A percentile compares a stretch with the other conserved stretches of the same genome.
Conservation (phyloP, 495 filamentous ascomycete genomes). For the Pseudoneurospora amorphoporcata region DNA sequence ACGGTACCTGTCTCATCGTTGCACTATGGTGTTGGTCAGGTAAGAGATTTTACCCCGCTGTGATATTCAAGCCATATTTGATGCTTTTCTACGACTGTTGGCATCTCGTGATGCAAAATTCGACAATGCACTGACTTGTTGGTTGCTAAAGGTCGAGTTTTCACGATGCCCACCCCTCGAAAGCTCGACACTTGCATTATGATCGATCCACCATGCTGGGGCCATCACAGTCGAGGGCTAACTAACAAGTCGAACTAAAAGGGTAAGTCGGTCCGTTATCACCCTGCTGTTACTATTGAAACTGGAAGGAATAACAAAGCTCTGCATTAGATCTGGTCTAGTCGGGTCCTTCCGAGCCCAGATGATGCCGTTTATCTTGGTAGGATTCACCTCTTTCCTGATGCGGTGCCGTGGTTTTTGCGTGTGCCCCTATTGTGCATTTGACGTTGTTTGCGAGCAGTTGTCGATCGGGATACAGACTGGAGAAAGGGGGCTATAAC, state of each 20-base stretch:
- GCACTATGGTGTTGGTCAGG: background rate
- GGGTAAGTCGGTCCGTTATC: background rate
- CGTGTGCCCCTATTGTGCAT: background rate
- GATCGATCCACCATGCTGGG: background rate
- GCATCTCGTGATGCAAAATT: background rate
- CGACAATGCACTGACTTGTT: background rate
- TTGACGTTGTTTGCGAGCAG: background rate
- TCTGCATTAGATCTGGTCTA: background rate
- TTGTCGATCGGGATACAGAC: background rate
- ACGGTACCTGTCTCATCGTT: background rate
- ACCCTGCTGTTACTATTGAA: background rate
- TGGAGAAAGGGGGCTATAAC: background rate
- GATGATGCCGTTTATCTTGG: background rate
- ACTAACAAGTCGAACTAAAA: background rate
- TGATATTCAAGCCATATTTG: background rate
- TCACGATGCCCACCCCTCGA: background rate
- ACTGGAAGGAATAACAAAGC: background rate
- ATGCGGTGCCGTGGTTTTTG: background rate
- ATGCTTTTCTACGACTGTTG: background rate
- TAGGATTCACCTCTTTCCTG: background rate
- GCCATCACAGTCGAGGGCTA: background rate
- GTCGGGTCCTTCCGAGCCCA: background rate
- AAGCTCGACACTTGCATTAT: background rate
- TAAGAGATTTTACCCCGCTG: background rate
- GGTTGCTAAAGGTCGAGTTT: background rate